Conservation (phyloP, 305 asterid genomes). For the Rubia peregrina region DNA sequence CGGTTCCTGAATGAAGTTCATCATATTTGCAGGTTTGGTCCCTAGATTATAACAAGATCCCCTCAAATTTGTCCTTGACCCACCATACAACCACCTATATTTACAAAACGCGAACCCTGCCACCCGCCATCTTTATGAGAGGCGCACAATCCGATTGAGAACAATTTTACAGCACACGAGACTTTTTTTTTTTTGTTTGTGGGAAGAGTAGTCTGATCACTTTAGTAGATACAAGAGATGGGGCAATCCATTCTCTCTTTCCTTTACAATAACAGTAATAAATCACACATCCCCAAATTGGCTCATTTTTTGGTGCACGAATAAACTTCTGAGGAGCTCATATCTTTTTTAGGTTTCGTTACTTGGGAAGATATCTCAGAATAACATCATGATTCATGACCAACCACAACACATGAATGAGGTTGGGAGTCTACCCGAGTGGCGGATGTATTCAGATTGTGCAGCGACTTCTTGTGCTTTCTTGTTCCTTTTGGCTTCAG, state of each 20-base stretch:
- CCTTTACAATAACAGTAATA: background rate
- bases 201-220: background rate
- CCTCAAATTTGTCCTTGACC: background rate
- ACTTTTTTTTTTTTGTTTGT: background rate
- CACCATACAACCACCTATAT: background rate
- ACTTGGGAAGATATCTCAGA: background rate
- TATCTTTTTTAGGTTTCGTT: no score
- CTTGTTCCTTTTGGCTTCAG: slow-evolving; percentile 60
- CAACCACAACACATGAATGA: slow-evolving; percentile 72
- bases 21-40: no score
- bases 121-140: background rate
- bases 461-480: slow-evolving; percentile 65
- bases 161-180: background rate
- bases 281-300: background rate
- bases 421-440: slow-evolving; percentile 67
- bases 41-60: no score
- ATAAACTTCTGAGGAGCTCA: background rate
- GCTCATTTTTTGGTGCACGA: background rate
- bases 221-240: background rate
- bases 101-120: background rate
- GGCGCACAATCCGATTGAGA: background rate
- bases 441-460: slow-evolving; percentile 64
- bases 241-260: no score
- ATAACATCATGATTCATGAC: slow-evolving; percentile 45
- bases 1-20: no score